These are phyloP conservation scores for Juglanconis juglandina DNA, from an alignment of 2,329 filamentous ascomycete species.

Conservation along the genomic window DNA sequence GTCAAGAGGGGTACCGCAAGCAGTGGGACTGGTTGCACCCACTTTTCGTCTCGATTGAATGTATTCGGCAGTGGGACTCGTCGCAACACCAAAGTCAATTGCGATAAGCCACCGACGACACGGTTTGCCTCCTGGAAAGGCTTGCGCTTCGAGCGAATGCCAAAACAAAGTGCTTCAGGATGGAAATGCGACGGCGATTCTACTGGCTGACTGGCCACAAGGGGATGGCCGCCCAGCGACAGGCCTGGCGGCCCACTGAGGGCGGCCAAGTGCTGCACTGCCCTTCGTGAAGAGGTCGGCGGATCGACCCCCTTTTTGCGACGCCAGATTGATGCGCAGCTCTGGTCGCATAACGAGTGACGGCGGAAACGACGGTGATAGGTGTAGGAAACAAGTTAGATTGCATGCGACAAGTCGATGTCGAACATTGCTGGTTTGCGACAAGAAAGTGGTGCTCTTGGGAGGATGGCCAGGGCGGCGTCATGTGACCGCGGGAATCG, in stretches of 20 bases:
- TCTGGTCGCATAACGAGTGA: neutral
- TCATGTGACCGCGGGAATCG: conserved; percentile 13
- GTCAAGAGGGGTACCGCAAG: neutral
- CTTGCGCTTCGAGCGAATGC: conserved; percentile 9
- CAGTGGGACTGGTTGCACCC: conserved; percentile 11
- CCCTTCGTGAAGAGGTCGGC: neutral
- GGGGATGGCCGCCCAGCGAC: conserved; percentile 8
- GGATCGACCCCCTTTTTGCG: conserved; percentile 6
- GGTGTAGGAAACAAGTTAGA: neutral
- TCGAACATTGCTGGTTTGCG: conserved; percentile 4
- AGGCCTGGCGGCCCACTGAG: neutral
- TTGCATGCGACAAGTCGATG: conserved; percentile 4
- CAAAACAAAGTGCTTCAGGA: conserved; percentile 25
- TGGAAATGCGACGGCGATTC: conserved; percentile 22
- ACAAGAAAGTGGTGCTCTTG: neutral
- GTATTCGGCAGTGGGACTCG: neutral
- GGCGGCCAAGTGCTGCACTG: neutral
- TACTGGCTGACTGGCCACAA: conserved; percentile 19
- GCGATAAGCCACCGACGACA: neutral
- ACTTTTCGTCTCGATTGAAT: conserved; percentile 4
- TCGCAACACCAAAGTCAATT: neutral
- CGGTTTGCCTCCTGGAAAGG: neutral
- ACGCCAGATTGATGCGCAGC: conserved; percentile 5
- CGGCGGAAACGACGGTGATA: neutral
- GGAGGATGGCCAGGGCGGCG: neutral